Conservation (phyloP, 1,139 yeast genomes). For the Saccharomyces hybrid region DNA sequence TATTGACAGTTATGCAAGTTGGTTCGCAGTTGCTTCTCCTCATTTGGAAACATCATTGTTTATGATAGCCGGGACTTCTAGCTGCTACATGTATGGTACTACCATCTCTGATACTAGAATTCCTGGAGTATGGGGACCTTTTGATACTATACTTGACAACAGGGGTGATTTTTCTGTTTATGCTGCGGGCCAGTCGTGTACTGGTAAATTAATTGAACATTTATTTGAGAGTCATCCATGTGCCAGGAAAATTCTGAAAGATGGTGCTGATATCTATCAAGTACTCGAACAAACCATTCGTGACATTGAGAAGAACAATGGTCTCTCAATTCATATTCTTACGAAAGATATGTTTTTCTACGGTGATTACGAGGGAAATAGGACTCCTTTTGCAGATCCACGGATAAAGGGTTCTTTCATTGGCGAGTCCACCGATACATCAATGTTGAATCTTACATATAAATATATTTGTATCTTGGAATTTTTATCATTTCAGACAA, state of each 20-base stretch:
- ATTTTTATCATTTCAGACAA: conserved; percentile 45
- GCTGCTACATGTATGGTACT: conserved; percentile 42
- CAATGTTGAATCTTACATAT: conserved; percentile 32
- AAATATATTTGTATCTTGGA: conserved; percentile 43
- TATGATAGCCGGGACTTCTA: conserved; percentile 57
- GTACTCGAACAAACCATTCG: conserved; percentile 34
- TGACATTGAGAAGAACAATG: conserved; percentile 19
- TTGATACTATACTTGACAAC: conserved; percentile 29
- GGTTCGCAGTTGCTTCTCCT: conserved; percentile 36
- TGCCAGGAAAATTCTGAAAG: conserved; percentile 12
- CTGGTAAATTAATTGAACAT: conserved; percentile 46
- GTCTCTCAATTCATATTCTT: conserved; percentile 31
- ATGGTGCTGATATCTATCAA: conserved; percentile 26
- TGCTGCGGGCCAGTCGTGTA: conserved; percentile 52
- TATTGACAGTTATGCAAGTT: conserved; percentile 54
- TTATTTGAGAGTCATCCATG: conserved; percentile 39
- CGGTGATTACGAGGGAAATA: conserved; percentile 51
- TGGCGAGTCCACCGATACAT: conserved; percentile 37
- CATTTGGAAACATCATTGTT: conserved; percentile 31
- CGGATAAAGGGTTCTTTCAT: conserved; percentile 42
- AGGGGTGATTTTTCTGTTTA: conserved; percentile 30
- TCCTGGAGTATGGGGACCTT: conserved; percentile 56
- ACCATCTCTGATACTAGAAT: conserved; percentile 20
- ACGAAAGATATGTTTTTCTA: conserved; percentile 39
- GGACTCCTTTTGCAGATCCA: conserved; percentile 49